Conservation (phyloP, 805 yeast species). For the Clavispora fructus region DNA sequence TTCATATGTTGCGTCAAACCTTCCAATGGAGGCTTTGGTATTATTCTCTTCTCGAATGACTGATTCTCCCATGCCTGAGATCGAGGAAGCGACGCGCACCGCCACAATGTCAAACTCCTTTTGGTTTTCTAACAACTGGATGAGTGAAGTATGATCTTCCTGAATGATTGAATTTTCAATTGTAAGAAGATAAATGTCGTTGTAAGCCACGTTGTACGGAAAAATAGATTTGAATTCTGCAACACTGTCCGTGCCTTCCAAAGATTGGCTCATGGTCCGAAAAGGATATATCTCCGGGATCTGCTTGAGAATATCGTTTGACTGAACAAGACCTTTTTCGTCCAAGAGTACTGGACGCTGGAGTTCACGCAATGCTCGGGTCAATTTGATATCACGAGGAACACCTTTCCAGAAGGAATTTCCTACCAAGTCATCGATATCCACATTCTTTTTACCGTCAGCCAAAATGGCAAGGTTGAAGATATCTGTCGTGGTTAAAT, state of each 20-base stretch:
- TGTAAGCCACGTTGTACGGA: conserved; percentile 29
- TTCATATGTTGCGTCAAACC: conserved; percentile 6
- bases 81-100: conserved; percentile 15
- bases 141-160: conserved; percentile 20
- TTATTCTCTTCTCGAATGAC: background rate
- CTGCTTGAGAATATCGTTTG: conserved; percentile 1
- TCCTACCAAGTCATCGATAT: background rate
- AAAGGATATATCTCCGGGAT: background rate
- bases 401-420: background rate
- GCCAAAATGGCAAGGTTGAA: conserved; percentile 22
- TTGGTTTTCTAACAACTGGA: conserved; percentile 17
- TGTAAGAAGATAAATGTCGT: conserved; percentile 22
- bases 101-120: conserved; percentile 25
- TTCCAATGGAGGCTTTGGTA: background rate
- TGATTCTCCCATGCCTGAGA: background rate
- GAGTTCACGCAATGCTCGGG: conserved; percentile 1
- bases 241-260: conserved; percentile 1
- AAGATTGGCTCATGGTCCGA: background rate
- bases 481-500: conserved; percentile 23
- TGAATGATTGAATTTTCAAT: conserved; percentile 24
- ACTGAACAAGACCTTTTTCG: conserved; percentile 11
- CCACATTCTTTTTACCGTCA: background rate
- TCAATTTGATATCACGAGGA: background rate
- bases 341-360: background rate
- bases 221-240: conserved; percentile 5